Evolutionary conservation across 768 basidiomycete species (phyloP), one percentile per base, ranked within the genome.

Genomic region (Mycena galericulata): DNA sequence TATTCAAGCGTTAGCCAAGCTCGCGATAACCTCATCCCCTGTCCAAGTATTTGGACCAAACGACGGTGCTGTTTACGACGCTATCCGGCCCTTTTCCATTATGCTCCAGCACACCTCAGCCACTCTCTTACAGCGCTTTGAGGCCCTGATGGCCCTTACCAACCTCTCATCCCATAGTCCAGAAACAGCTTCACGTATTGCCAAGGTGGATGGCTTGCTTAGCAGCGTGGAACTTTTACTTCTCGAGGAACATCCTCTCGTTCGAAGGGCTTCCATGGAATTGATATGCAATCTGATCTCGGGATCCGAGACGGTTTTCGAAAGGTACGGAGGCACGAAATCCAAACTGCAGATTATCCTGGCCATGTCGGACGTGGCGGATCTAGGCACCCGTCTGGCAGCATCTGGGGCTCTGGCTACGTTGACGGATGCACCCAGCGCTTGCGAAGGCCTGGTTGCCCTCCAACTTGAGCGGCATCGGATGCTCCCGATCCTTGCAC

Each of bases 91-190:
- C 0, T 83, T 99, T 55, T 87, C 92, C 11, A 75, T 89, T 30
- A 82, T 98, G 62, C 83, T 99, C 38, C 86, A 88, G 43, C 89
- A 92, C 74, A 80, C 88, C 1, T 85, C 88, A 0, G 87, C 94
- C 11, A 90, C 81, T 50, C 86, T 93, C 36, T 82, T 99, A 8
- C 95, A 98, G 75, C 87, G 87, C 43, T 99, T 99, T 74, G 98
- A 99, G 78, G 90, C 90, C 4, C 84, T 97, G 73, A 98, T 99
- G 97, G 97, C 96, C 1, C 84, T 99, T 58, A 99, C 98, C 10
- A 99, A 99, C 77, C 81, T 99, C 46, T 91, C 97, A 0, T 96
- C 96, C 20, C 86, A 94, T 57, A 88, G 87, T 54, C 81, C 89
- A 0, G 86, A 88, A 32, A 78, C 90, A 11, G 90, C 94, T 3